A percentile compares a stretch with the other conserved stretches of the same genome.
These are phyloP conservation scores for Neurospora africana DNA, from an alignment of 495 filamentous ascomycete species.

Conservation along the genomic window DNA sequence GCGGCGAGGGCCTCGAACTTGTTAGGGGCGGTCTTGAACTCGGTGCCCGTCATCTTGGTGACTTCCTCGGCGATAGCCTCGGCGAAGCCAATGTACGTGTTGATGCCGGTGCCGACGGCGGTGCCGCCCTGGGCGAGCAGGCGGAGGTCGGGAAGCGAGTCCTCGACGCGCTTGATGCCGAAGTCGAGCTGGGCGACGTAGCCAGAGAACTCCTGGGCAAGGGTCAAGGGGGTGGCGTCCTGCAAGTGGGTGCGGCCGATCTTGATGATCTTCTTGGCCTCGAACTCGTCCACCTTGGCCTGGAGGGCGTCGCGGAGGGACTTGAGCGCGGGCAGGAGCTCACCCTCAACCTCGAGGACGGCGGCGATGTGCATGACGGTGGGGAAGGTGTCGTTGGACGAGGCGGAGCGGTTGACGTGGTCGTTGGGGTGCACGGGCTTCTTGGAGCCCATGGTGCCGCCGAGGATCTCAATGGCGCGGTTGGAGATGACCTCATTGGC, in stretches of 20 bases:
- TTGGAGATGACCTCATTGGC: constrained; percentile 99
- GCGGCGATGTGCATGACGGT: constrained; percentile 99
- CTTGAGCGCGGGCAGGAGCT: constrained; percentile 72
- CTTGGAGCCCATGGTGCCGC: constrained; percentile 88
- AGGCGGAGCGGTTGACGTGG: constrained; percentile 98
- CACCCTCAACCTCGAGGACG: constrained; percentile 80
- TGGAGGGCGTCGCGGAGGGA: constrained; percentile 74
- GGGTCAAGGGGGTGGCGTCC: constrained; percentile 90
- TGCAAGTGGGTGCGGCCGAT: constrained; percentile 97
- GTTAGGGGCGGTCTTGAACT: constrained; percentile 95
- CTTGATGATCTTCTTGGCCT: constrained; percentile 82
- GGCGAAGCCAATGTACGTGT: constrained; percentile 94
- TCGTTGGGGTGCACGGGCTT: constrained; percentile 99
- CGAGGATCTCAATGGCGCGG: constrained; percentile 95
- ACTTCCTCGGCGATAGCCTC: constrained; percentile 86
- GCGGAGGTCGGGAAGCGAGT: constrained; percentile 70
- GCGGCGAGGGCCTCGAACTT: constrained; percentile 98
- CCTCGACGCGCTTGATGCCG: constrained; percentile 79
- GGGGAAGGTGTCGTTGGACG: constrained; percentile 98
- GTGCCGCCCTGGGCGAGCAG: constrained; percentile 92
- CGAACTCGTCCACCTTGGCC: constrained; percentile 81
- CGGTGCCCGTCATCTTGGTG: constrained; percentile 76
- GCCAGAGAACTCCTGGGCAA: constrained; percentile 96
- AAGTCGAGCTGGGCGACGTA: constrained; percentile 90
- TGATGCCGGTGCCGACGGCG: constrained; percentile 93